Percentiles rank a stretch among this genome's conserved stretches.
These are phyloP conservation scores for Cymbopogon flexuosus DNA, from an alignment of 202 grass and related monocot genomes.

Conservation along the genomic window DNA sequence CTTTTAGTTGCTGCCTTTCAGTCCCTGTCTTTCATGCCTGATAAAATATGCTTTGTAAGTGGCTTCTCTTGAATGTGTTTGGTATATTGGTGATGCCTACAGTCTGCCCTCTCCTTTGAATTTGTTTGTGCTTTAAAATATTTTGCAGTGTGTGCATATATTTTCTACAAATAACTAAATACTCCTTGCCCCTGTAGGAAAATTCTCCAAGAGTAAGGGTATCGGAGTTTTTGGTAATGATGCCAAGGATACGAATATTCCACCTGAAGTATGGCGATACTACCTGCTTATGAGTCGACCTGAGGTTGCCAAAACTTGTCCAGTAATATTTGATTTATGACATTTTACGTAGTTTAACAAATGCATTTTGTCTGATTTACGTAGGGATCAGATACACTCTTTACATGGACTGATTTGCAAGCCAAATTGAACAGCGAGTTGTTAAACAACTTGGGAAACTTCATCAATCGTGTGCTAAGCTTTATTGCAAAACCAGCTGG, in stretches of 20 bases:
- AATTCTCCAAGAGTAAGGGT: constrained; percentile 96
- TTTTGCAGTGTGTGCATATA: neutral
- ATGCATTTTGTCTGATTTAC: constrained; percentile 30
- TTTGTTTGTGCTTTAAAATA: neutral
- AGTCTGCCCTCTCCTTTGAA: neutral
- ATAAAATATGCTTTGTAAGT: neutral
- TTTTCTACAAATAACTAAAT: constrained; percentile 23
- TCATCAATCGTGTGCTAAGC: constrained; percentile 89
- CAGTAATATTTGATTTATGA: constrained; percentile 17
- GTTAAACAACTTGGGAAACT: constrained; percentile 83
- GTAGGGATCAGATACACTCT: constrained; percentile 89
- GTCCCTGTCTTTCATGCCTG: neutral
- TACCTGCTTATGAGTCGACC: constrained; percentile 87
- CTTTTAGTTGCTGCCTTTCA: no score
- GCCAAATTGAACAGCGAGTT: constrained; percentile 85
- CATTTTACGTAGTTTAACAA: neutral
- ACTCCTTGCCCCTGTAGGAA: constrained; percentile 44
- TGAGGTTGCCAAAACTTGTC: constrained; percentile 51
- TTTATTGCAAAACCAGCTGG: constrained; percentile 94
- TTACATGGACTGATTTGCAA: constrained; percentile 91
- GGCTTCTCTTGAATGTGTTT: neutral
- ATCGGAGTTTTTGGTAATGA: constrained; percentile 97
- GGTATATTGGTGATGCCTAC: neutral
- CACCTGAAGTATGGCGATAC: constrained; percentile 95
- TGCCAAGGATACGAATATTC: constrained; percentile 79